Conservation (phyloP, 179 eudicot genomes). For the Heliamphora pulchella region DNA sequence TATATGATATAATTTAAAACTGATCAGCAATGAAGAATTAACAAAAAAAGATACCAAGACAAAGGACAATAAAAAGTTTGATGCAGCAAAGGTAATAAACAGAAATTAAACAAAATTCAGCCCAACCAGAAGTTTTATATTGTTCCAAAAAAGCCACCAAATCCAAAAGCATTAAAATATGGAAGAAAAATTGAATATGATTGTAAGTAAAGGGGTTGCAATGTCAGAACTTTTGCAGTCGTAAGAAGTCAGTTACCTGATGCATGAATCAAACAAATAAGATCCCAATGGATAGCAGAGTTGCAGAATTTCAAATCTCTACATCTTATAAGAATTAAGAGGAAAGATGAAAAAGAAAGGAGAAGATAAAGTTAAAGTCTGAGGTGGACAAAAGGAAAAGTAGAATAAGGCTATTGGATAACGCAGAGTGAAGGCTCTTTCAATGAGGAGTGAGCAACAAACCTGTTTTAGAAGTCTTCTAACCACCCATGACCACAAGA, state of each 20-base stretch:
- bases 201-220: neutral
- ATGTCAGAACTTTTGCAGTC: neutral
- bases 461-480: neutral
- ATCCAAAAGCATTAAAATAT: neutral
- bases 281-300: neutral
- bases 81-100: neutral
- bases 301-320: neutral
- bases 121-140: neutral
- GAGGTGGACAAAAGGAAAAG: neutral
- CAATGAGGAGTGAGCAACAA: neutral
- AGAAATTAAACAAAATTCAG: neutral
- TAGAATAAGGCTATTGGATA: neutral
- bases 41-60: neutral
- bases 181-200: neutral
- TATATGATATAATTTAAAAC: neutral
- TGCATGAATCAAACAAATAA: too few relatives aligned
- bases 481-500: neutral
- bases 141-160: neutral
- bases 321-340: neutral
- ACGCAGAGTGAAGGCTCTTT: neutral
- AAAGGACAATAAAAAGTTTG: neutral
- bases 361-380: neutral
- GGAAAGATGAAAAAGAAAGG: neutral
- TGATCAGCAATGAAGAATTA: neutral
- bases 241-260: neutral